phyloP scores from a whole-genome alignment of 305 asterid species.

The Ajuga reptans region DNA sequence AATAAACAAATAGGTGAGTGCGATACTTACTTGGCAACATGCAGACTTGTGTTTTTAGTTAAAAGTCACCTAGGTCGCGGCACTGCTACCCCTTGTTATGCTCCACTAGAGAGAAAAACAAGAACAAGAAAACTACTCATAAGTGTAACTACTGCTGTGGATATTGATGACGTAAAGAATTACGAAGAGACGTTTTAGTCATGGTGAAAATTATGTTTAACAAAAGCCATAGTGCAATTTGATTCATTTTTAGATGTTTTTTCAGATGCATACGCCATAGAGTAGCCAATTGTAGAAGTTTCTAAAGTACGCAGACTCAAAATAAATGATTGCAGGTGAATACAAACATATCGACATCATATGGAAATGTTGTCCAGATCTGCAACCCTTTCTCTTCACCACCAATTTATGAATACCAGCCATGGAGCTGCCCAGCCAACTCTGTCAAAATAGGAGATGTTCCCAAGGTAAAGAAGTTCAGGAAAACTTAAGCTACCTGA shows the following conservation, averaged over 20 bases:
- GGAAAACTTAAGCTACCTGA: conserved; percentile 7
- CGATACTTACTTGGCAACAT: background rate
- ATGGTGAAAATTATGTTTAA: background rate
- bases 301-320: background rate
- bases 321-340: conserved; percentile 48
- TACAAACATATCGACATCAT: conserved; percentile 39
- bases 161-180: background rate
- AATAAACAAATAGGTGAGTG: background rate
- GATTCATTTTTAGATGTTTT: background rate
- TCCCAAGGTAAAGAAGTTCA: conserved; percentile 39
- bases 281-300: background rate
- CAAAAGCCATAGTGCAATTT: background rate
- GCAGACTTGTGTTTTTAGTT: background rate
- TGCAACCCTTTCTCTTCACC: conserved; percentile 78
- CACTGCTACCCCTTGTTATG: background rate
- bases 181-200: background rate
- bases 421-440: conserved; percentile 43
- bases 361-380: conserved; percentile 42
- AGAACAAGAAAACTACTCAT: background rate
- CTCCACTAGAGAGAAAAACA: background rate
- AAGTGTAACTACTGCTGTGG: background rate
- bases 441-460: conserved; percentile 54
- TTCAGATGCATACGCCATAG: background rate
- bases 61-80: background rate
- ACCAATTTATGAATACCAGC: conserved; percentile 52